Evolutionary conservation across 2,329 filamentous ascomycete species (phyloP), one percentile per base, ranked within the genome.

Genomic region (Colletotrichum sp.): DNA sequence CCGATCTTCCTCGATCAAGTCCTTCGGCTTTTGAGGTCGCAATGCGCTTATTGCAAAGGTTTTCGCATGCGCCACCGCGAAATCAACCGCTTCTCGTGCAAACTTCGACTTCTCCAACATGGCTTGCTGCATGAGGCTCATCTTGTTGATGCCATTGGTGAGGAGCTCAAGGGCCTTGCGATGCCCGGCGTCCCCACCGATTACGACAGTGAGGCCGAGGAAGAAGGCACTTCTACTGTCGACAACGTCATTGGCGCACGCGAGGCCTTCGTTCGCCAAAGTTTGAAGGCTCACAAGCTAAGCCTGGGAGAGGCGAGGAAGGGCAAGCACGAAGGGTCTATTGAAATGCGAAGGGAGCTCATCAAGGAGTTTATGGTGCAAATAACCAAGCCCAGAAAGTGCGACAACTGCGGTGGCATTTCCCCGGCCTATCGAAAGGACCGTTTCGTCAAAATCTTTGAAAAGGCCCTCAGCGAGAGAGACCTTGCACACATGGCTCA

Each of bases 1-100:
- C 95, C 96, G n/a, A 94, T 96, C 3, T 99, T 98, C 82, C 94
- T 99, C 89, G 96, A 98, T 83, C 96, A 98, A 84, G 91, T 96
- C 68, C 91, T 98, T 78, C 93, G 95, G 60, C 89, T 99, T 62
- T 90, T 99, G 24, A 93, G 96, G 80, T 94, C 95, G 70, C 94
- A 96, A 85, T 99, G 97, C 84, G 91, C 94, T 76, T 98, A 98
- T 87, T 99, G 98, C 86, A 94, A 96, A 82, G 92, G 93, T 73
- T 93, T 99, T 79, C 95, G 94, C 82, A 90, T 98, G 83, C 89
- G 93, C n/a, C 91, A 93, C 65, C 91, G 93, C 69, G 91, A 95
- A 77, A 88, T 98, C 77, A 95, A 96, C 85, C 90, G 93, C 79
- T 97, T 95, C 82, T 87, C 91, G 59, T 98, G 95, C 89, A 96